Base-by-base conservation (phyloP, 306 rosid genomes). In the Clitoria ternatea region DNA sequence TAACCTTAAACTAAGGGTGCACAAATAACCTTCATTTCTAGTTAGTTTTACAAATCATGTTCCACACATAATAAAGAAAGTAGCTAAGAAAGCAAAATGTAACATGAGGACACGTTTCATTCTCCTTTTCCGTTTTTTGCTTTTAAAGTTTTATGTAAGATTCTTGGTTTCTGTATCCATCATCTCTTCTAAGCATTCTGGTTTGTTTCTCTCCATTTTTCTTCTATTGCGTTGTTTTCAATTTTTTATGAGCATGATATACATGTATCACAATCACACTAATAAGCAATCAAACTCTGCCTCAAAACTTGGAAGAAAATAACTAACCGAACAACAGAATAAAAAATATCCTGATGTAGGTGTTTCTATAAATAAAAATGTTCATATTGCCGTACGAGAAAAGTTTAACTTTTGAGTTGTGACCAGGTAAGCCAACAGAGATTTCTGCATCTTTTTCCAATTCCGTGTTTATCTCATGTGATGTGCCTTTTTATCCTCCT, bases 11-110 rank as follows among this genome's bases (percentile, higher is more conserved):
- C 17, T 27, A 64, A 23, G 5, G 3, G 3, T 17, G 8, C 26
- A 13, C 17, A n/a, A 11, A 12, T 44, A 44, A 57, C 26, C 49
- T 72, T 73, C 54, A 2, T 44, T 32, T 35, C 60, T 47, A 13
- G 18, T 59, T 61, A 32, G 20, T 12, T 70, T 39, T 30, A 39
- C 20, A 19, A 37, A 26, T 77, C 22, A 13, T 26, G 69, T 60
- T 32, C 23, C 13, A n/a, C 14, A 29, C 0, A 35, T 7, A 57
- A 26, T 0, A 3, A 20, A 1, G 2, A 36, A 18, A 5, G 23
- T 40, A 70, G 67, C 18, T 5, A 43, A 62, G 24, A 70, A 54
- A 18, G 55, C 53, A 70, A 36, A 47, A 72, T 47, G 66, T 39
- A 49, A 49, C 20, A 5, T 3, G 54, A 22, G 40, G 14, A 3